phyloP scores from a whole-genome alignment of 495 filamentous ascomycete genomes.

The Monascus purpureus region DNA sequence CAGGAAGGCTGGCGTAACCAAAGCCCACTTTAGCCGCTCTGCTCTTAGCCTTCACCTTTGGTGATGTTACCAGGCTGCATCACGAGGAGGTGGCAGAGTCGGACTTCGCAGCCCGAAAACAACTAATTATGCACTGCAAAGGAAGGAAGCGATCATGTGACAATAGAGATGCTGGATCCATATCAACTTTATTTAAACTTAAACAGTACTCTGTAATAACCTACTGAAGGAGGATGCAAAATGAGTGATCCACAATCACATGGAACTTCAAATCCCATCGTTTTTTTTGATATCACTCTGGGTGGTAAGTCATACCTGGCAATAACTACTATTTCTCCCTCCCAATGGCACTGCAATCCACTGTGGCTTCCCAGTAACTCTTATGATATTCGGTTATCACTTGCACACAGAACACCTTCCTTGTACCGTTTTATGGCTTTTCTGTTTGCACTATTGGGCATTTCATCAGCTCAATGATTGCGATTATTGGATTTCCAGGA shows the following conservation, averaged over 20 bases:
- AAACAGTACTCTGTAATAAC: too few relatives aligned
- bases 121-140: too few relatives aligned
- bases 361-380: not conserved
- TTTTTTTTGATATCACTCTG: slow-evolving; percentile 90
- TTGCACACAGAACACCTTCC: too few relatives aligned
- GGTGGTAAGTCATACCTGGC: slow-evolving; percentile 58
- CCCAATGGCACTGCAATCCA: not conserved
- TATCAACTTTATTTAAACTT: too few relatives aligned
- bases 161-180: too few relatives aligned
- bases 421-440: too few relatives aligned
- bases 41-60: not conserved
- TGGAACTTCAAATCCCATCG: slow-evolving; percentile 53
- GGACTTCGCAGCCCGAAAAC: not conserved
- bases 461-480: not conserved
- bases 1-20: too few relatives aligned
- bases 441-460: too few relatives aligned
- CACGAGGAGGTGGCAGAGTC: not conserved
- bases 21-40: not conserved
- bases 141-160: too few relatives aligned
- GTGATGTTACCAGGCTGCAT: not conserved
- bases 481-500: not conserved
- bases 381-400: not conserved
- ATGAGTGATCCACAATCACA: too few relatives aligned
- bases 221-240: too few relatives aligned
- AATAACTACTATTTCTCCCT: not conserved